Base-by-base conservation (phyloP, 2,329 filamentous ascomycete genomes). In the Exophiala bonariae region DNA sequence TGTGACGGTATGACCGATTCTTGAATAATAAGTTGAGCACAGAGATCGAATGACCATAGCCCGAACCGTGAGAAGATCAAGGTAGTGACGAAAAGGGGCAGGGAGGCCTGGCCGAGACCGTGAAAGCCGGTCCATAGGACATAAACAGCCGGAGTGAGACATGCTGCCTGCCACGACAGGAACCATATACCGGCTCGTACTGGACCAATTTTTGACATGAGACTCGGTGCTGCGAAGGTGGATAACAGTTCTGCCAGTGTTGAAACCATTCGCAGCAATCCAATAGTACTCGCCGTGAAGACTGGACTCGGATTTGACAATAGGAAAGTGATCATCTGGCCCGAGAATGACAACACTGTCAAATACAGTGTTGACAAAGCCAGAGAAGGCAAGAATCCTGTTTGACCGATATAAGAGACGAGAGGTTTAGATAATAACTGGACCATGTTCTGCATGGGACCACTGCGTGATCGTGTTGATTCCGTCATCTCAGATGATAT, bases 171-270 rank as follows among this genome's bases (percentile, higher is more conserved):
- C 79, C 82, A 87, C 45, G 77, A 82, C 8, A 85, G 61, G 52
- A 81, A 82, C 87, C 87, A 90, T 3, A 89, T 72, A 0, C 86
- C 87, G 0, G 78, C 75, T n/a, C 87, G 71, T 6, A 87, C 70
- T 1, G 76, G 68, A 0, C 82, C 81, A 31, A 85, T 76, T 31
- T 64, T 66, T 2, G 64, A 63, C 61, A 80, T 76, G 3, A 76
- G 65, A 13, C 67, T 59, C 0, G 78, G 78, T 1, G 77, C 78
- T 6, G 76, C 63, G 56, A 77, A 70, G 2, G 78, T 81, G 9
- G 76, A 76, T 13, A 69, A 73, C 10, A 81, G 66, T 55, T 81
- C 78, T n/a, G 78, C 70, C 6, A 71, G 38, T 4, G 76, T 75
- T 3, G 76, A 73, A 14, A 68, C 64, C 5, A 72, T 72, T 28